Base-by-base conservation (phyloP, 208 protist genomes). In the Trypanosoma grayi region DNA sequence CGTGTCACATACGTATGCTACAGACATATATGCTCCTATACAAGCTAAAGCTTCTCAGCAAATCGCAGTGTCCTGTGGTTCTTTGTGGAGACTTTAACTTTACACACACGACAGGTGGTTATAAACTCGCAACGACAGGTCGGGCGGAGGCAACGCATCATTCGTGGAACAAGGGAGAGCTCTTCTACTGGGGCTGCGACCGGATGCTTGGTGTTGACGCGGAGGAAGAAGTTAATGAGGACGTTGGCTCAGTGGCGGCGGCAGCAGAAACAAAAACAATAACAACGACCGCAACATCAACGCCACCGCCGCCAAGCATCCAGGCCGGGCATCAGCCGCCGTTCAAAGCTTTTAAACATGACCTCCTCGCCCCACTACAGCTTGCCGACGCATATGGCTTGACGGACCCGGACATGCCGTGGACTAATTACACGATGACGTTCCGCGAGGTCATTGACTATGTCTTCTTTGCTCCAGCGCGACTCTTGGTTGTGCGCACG, bases 401-500 rank as follows among this genome's bases (percentile, higher is more conserved):
- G 48, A 90, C 68, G 10, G 76, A 85, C 31, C 72, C 73, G 2
- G 47, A 73, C 11, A 43, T 93, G 65, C 80, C 68, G 34, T 95
- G 87, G 87, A 95, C 92, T 10, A 97, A 97, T 75, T 94, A 85
- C 71, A 83, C 86, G 20, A 77, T 90, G 60, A 85, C 80, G 27
- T 97, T 97, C 48, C 75, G 81, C 14, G 89, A 92, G 60, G 83
- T 92, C 27, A 86, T 97, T 56, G 92, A 97, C 70, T 94, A 97
- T 73, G 77, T 97, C 53, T 85, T 95, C 66, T 85, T 90, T 45
- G 75, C 75, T 13, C 51, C 62, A 6, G 66, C 77, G 31, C 72
- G 51, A 13, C n/a, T 93, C 3, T 77, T 86, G 33, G 81, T 90
- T n/a, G 20, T 84, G 31, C 69, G 75, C 16, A 86, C 83, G 13